phyloP scores from a whole-genome alignment of 352 stramenopile genomes.

The Pythium aquatile region DNA sequence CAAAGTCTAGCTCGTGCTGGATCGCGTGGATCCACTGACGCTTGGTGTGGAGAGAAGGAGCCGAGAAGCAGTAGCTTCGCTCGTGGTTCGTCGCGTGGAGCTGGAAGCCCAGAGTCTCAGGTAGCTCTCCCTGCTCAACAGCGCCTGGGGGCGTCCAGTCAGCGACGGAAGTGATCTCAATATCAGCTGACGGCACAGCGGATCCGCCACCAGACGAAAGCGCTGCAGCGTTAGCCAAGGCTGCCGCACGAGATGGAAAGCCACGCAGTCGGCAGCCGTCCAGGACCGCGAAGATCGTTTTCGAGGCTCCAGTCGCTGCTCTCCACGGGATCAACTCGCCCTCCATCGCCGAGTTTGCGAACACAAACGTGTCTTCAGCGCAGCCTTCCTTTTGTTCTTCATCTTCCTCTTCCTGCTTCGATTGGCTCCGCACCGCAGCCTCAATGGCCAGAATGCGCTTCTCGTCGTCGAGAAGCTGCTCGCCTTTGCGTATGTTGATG shows the following conservation, averaged over 20 bases:
- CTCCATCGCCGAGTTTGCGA: constrained; percentile 46
- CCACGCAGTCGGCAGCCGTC: constrained; percentile 12
- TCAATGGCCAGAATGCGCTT: constrained; percentile 50
- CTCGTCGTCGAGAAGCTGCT: constrained; percentile 53
- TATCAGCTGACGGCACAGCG: constrained; percentile 19
- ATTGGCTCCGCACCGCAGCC: not conserved
- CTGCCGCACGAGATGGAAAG: constrained; percentile 15
- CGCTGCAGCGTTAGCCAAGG: not conserved
- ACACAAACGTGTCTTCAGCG: constrained; percentile 19
- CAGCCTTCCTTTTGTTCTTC: constrained; percentile 9
- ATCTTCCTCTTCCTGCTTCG: constrained; percentile 14
- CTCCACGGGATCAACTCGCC: constrained; percentile 47
- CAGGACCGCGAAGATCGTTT: constrained; percentile 20
- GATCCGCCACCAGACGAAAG: not conserved
- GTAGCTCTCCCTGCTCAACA: not conserved
- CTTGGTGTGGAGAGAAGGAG: constrained; percentile 34
- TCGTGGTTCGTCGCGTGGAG: not conserved
- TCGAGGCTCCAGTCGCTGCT: not conserved
- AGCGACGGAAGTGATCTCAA: constrained; percentile 38
- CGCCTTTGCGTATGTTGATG: constrained; percentile 48
- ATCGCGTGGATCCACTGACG: constrained; percentile 52
- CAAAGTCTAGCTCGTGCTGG: constrained; percentile 61
- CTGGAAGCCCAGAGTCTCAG: constrained; percentile 8
- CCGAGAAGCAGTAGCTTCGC: constrained; percentile 34
- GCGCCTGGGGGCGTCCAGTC: constrained; percentile 40